Conservation (phyloP, 2,329 filamentous ascomycete genomes). For the Zopfia rhizophila region DNA sequence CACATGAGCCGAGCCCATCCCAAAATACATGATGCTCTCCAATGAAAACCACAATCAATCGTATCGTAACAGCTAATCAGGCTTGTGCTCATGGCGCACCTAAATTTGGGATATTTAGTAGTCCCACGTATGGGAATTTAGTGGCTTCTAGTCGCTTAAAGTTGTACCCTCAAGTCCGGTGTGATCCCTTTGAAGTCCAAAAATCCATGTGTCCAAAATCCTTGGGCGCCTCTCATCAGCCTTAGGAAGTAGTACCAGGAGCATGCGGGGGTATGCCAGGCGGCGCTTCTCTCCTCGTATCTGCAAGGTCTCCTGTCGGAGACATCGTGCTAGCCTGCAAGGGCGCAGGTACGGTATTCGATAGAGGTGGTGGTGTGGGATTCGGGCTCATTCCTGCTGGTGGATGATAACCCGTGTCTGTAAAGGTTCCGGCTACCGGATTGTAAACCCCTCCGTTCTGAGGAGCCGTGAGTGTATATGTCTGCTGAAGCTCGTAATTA, state of each 20-base stretch:
- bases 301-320: conserved; percentile 42
- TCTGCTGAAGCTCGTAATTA: conserved; percentile 48
- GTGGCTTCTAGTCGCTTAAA: no score
- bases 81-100: no score
- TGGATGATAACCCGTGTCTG: conserved; percentile 49
- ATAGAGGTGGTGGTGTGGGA: conserved; percentile 44
- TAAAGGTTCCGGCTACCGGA: conserved; percentile 43
- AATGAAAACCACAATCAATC: no score
- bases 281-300: conserved; percentile 25
- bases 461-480: conserved; percentile 31
- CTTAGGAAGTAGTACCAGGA: conserved; percentile 5
- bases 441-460: conserved; percentile 40
- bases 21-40: no score
- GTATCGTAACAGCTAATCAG: no score
- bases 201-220: no score
- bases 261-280: conserved; percentile 16
- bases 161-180: no score
- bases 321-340: conserved; percentile 24
- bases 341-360: conserved; percentile 21
- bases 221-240: background rate
- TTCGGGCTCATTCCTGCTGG: conserved; percentile 40
- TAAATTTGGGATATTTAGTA: no score
- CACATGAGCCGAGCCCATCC: no score
- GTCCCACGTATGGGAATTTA: no score
- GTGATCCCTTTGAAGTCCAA: background rate